Evolutionary conservation across 305 asterid genomes (phyloP), one percentile per base, ranked within the genome.

Genomic region (Fraxinus xanthoxyloides): DNA sequence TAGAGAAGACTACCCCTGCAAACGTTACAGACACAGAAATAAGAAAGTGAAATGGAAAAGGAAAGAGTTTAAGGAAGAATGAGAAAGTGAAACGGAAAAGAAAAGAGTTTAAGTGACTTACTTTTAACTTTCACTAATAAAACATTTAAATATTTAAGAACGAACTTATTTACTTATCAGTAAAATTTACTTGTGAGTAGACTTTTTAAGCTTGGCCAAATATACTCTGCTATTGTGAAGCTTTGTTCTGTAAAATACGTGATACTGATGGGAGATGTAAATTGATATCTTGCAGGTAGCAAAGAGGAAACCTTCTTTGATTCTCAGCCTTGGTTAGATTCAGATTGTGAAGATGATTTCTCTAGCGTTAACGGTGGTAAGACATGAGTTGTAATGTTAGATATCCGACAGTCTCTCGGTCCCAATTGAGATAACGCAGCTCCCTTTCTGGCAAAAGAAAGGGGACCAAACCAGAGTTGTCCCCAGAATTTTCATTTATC

Each of bases 341-440:
- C 91, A 1, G 93, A 90, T 73, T 85, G 91, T 0, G 93, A 90
- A 2, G 93, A 90, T 72, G 93, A 90, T 78, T 88, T 88, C 79
- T 70, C 54, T 56, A 90, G 93, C 75, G 87, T 88, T 69, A 79
- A 88, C 21, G 88, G 93, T 63, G 91, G 93, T 90, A 85, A 82
- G 92, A 65, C 65, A 17, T 7, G 5, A 4, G 23, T 1, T 28
- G 36, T 63, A 63, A 21, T 63, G 26, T 15, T 69, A 69, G 21
- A 69, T 13, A 30, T 30, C 23, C 40, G 13, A 23, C 17, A 1
- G 8, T 61, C 15, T 23, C 15, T 61, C 5, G 2, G 13, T 61
- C 12, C 70, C 26, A 13, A 54, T 7, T 0, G 24, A 54, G 63
- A 54, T 54, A 54, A 54, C 3, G 3, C 9, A 19, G 26, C 8